Evolutionary conservation across 2,329 filamentous ascomycete species (phyloP).

Genomic region (Penicillium sp.): DNA sequence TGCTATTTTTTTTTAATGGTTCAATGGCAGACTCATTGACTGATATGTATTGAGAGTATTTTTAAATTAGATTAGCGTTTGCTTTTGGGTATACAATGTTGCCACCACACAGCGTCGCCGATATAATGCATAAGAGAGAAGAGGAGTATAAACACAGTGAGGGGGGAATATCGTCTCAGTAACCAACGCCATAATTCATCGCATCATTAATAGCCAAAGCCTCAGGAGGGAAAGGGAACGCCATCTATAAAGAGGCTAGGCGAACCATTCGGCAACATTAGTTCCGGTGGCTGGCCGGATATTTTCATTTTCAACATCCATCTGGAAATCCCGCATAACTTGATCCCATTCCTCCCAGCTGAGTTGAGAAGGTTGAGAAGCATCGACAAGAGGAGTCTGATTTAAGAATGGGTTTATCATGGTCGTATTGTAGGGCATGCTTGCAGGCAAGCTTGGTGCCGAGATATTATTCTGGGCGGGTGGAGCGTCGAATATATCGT

Average conservation of each 20-base stretch:
- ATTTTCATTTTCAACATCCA: constrained; percentile 27
- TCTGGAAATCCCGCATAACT: constrained; percentile 35
- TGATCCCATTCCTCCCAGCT: constrained; percentile 33
- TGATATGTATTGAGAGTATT: neutral
- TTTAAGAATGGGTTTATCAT: constrained; percentile 11
- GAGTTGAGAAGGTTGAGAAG: constrained; percentile 11
- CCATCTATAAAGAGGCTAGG: constrained; percentile 10
- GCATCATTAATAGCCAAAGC: constrained; percentile 4
- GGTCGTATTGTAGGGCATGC: constrained; percentile 9
- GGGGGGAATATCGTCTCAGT: constrained; percentile 4
- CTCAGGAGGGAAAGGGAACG: neutral
- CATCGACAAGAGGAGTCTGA: constrained; percentile 14
- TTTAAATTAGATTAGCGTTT: neutral
- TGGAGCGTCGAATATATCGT: constrained; percentile 8
- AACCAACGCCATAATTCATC: constrained; percentile 8
- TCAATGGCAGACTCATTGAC: neutral
- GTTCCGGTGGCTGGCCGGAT: constrained; percentile 11
- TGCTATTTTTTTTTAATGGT: neutral
- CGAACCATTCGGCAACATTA: constrained; percentile 26
- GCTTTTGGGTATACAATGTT: neutral
- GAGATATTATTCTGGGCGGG: constrained; percentile 7
- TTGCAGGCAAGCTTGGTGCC: constrained; percentile 5
- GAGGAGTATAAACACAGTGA: constrained; percentile 12
- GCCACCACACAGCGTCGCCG: neutral
- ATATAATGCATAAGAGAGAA: constrained; percentile 5